These are phyloP conservation scores for Orobanche coerulescens DNA, from an alignment of 257 asterid species.

Conservation along the genomic window DNA sequence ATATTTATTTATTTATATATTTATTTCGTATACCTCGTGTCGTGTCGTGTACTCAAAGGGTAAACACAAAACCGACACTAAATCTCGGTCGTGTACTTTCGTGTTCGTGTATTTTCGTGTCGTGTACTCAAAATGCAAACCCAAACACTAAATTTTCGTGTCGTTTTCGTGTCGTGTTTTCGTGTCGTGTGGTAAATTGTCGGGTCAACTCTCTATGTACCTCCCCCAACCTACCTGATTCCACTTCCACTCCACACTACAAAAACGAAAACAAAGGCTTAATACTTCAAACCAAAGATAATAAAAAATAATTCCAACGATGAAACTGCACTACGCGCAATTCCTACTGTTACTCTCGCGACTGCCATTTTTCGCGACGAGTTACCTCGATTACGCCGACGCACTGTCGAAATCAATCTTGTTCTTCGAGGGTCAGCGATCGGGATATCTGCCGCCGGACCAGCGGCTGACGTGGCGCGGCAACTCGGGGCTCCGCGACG, in stretches of 20 bases:
- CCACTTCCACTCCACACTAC: conserved; percentile 8
- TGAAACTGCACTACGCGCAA: conserved; percentile 22
- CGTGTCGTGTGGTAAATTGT: too few relatives aligned
- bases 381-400: conserved; percentile 63
- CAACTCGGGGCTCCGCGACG: conserved; percentile 80
- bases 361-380: conserved; percentile 23
- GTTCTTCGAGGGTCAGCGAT: conserved; percentile 89
- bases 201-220: too few relatives aligned
- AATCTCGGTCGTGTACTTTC: too few relatives aligned
- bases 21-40: too few relatives aligned
- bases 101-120: too few relatives aligned
- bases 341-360: conserved; percentile 23
- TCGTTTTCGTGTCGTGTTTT: too few relatives aligned
- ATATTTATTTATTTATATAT: too few relatives aligned
- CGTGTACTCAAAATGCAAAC: too few relatives aligned
- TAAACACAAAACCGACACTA: too few relatives aligned
- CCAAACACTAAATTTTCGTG: too few relatives aligned
- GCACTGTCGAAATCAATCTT: conserved; percentile 76
- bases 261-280: background rate
- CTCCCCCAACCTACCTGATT: too few relatives aligned
- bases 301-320: background rate
- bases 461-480: conserved; percentile 85
- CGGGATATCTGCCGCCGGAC: conserved; percentile 75
- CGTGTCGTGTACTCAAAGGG: too few relatives aligned
- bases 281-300: background rate